Conservation (phyloP, 768 basidiomycete species). For the Tricholoma sp. region DNA sequence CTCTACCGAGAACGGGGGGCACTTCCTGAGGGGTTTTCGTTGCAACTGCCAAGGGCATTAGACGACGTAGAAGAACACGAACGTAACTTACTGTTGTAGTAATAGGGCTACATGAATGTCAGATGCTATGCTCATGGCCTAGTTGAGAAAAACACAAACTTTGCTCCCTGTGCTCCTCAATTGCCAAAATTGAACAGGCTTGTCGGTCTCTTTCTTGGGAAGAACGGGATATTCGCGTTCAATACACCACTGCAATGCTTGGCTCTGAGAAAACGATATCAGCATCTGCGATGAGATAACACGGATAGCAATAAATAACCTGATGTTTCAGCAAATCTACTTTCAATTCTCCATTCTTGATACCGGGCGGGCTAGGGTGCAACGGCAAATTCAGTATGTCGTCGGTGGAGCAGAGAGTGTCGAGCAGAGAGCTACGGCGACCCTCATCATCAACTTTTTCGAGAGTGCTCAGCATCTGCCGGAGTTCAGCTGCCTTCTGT, state of each 20-base stretch:
- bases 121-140: slow-evolving; percentile 9
- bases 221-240: slow-evolving; percentile 72
- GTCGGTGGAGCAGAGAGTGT: slow-evolving; percentile 58
- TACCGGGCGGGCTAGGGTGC: slow-evolving; percentile 69
- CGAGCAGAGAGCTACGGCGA: slow-evolving; percentile 64
- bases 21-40: slow-evolving; percentile 73
- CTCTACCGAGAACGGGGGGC: slow-evolving; percentile 65
- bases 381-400: slow-evolving; percentile 70
- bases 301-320: slow-evolving; percentile 29
- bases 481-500: slow-evolving; percentile 62
- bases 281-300: not conserved
- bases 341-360: slow-evolving; percentile 55
- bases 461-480: slow-evolving; percentile 54
- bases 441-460: slow-evolving; percentile 78
- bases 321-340: slow-evolving; percentile 83
- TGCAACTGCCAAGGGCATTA: slow-evolving; percentile 45
- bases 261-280: slow-evolving; percentile 41
- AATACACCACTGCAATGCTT: slow-evolving; percentile 85
- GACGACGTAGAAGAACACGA: slow-evolving; percentile 1
- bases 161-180: slow-evolving; percentile 49
- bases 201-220: slow-evolving; percentile 60
- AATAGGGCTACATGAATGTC: slow-evolving; percentile 43
- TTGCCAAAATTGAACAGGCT: slow-evolving; percentile 90
- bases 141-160: slow-evolving; percentile 28
- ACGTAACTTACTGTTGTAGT: slow-evolving; percentile 55